These are phyloP conservation scores for Tetraselmis striata DNA, from an alignment of 139 green algal genomes.

Conservation along the genomic window DNA sequence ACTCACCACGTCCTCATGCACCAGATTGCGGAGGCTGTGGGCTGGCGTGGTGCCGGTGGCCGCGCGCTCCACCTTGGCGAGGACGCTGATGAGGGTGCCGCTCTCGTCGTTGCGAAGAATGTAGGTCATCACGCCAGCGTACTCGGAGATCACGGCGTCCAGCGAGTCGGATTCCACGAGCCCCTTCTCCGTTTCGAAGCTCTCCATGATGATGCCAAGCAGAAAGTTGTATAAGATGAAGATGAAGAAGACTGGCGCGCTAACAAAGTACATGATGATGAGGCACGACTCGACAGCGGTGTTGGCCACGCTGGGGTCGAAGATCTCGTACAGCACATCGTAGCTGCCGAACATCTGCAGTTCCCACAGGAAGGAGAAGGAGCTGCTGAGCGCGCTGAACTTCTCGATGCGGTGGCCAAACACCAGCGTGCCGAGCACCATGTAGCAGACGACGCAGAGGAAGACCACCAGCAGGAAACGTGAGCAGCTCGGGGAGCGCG, in stretches of 20 bases:
- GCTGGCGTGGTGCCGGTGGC: neutral
- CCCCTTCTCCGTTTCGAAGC: neutral
- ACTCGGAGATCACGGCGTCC: neutral
- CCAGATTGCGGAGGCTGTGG: neutral
- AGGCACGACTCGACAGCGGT: neutral
- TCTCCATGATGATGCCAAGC: neutral
- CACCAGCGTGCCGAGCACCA: neutral
- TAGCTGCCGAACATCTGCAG: neutral
- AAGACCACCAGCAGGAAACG: neutral
- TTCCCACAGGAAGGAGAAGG: neutral
- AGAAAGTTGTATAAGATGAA: neutral
- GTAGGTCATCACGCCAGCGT: neutral
- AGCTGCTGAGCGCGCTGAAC: neutral
- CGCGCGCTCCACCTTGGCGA: neutral
- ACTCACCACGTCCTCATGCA: neutral
- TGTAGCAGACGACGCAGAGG: neutral
- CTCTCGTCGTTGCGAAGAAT: neutral
- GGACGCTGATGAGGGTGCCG: neutral
- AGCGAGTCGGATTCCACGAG: neutral
- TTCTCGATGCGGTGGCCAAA: neutral
- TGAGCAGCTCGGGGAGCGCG: neutral
- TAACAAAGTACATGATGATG: neutral
- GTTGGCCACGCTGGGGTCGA: neutral
- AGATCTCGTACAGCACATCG: neutral
- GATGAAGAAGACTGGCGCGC: neutral